Base-by-base conservation (phyloP, 176 grass and related monocot genomes). In the Rhynchospora pubera region DNA sequence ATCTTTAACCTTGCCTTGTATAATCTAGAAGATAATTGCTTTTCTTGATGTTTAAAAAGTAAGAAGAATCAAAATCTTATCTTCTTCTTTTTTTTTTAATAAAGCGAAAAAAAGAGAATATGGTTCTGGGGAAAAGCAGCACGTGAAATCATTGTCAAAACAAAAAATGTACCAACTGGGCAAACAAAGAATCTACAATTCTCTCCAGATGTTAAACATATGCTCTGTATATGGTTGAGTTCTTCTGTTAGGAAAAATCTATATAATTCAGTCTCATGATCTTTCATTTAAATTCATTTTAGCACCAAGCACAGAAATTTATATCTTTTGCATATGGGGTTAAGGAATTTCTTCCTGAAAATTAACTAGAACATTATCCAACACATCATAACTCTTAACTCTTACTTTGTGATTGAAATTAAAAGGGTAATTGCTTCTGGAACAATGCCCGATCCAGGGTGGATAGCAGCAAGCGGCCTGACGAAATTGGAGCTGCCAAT, bases 401-500 rank as follows among this genome's bases (percentile, higher is more conserved):
- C 5, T 26, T 53, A 15, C 14, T 55, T 61, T 24, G 11, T 84
- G 19, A 21, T 76, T 19, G 7, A 59, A 28, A n/a, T n/a, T n/a
- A n/a, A 47, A 39, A 90, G 83, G 53, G 84, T 84, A 22, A 84
- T 97, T 0, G 94, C 90, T 22, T 88, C 85, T 34, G 94, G 94
- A 3, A 90, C 84, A 32, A 86, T 97, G 24, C 88, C 90, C 0
- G 94, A 97, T 76, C 91, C 94, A 21, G 94, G 94, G 0, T 97
- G 90, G 94, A 90, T 97, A 84, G 83, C 76, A 39, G 91, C 92
- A 14, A 85, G 53, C 23, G 88, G 69, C 44, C 0, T 52, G 16
- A 97, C 94, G 39, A 89, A 92, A 83, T 85, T 97, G 60, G 91
- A 97, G 88, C 59, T 97, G 11, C 86, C 87, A 9, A 87, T 93